Conservation (phyloP, 176 grass and related monocot genomes). For the Secale cereale region DNA sequence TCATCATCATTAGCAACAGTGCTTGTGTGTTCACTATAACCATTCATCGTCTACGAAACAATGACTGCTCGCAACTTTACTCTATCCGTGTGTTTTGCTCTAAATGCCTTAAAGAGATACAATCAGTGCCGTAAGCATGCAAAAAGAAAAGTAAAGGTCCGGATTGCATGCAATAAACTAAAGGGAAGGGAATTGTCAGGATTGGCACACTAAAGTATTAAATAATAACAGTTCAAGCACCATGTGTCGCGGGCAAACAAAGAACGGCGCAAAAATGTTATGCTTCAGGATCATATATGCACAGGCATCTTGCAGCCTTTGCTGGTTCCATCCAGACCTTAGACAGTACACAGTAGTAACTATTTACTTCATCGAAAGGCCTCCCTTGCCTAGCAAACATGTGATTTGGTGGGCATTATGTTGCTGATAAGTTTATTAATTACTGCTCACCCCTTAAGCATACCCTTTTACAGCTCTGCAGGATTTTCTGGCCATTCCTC, state of each 20-base stretch:
- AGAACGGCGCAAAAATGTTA: neutral
- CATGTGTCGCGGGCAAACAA: neutral
- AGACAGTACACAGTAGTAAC: neutral
- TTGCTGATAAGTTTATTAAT: neutral
- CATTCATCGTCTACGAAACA: neutral
- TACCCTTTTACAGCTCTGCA: neutral
- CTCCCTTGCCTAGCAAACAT: neutral
- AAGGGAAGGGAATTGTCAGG: neutral
- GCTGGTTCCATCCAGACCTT: neutral
- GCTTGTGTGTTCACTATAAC: neutral
- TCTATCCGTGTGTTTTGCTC: neutral
- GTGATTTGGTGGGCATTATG: neutral
- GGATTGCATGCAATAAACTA: neutral
- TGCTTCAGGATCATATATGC: neutral
- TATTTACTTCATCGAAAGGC: neutral
- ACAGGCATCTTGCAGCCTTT: neutral
- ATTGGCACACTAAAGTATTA: neutral
- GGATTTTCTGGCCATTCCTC: neutral
- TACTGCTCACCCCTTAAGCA: neutral
- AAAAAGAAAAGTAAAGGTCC: neutral
- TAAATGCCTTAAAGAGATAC: neutral
- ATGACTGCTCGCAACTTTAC: neutral
- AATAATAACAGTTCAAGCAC: neutral
- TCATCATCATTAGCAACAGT: slow-evolving; percentile 5
- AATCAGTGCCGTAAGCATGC: neutral